phyloP scores from a whole-genome alignment of 1,284 basidiomycete species.

The Trichosporon sp. region DNA sequence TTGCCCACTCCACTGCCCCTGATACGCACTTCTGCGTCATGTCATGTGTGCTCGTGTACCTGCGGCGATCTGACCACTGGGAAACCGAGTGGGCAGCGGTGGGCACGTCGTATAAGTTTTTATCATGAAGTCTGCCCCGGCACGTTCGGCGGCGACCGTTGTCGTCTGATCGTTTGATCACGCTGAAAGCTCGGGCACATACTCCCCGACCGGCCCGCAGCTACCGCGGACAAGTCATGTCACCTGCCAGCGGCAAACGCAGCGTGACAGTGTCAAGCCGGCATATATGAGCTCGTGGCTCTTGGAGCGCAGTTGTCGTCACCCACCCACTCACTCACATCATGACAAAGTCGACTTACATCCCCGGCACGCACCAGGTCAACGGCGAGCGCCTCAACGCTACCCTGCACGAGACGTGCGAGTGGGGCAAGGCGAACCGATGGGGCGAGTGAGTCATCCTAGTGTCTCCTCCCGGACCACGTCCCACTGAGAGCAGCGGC shows the following conservation, averaged over 20 bases:
- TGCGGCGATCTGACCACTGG: not conserved
- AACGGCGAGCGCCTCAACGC: constrained; percentile 42
- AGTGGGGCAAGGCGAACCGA: constrained; percentile 37
- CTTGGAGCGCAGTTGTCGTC: too few relatives aligned
- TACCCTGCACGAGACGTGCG: constrained; percentile 46
- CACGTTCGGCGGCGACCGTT: not conserved
- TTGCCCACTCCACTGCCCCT: too few relatives aligned
- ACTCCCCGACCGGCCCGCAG: not conserved
- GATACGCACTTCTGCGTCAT: not conserved
- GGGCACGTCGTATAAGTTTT: not conserved
- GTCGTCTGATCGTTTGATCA: too few relatives aligned
- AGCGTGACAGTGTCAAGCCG: not conserved
- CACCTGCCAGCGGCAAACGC: not conserved
- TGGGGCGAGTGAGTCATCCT: constrained; percentile 27
- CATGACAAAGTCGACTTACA: constrained; percentile 26
- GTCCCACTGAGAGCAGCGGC: not conserved
- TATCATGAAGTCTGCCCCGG: not conserved
- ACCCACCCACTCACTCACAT: not conserved
- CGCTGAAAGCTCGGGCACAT: too few relatives aligned
- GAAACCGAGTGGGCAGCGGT: not conserved
- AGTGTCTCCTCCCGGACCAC: too few relatives aligned
- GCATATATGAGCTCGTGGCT: not conserved
- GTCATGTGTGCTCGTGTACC: not conserved
- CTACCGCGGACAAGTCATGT: not conserved
- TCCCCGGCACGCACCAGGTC: constrained; percentile 30